These are phyloP conservation scores for Sporothrix inflata DNA, from an alignment of 2,329 filamentous ascomycete genomes.

Conservation along the genomic window DNA sequence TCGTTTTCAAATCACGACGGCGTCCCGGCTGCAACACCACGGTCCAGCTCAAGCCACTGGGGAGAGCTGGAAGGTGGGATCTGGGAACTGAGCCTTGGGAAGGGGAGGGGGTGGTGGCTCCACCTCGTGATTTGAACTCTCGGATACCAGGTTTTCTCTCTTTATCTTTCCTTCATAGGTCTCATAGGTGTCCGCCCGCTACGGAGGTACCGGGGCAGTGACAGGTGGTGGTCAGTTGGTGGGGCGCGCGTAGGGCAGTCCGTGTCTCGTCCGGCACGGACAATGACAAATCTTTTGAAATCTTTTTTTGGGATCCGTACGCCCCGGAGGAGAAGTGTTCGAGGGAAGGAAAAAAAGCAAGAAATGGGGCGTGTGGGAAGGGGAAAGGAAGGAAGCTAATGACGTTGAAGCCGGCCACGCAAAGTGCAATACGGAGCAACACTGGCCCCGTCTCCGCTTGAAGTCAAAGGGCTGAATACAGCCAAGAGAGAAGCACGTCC, in stretches of 20 bases:
- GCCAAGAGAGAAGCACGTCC: neutral
- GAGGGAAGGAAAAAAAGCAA: neutral
- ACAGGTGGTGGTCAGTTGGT: neutral
- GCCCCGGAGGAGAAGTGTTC: neutral
- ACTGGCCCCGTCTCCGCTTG: neutral
- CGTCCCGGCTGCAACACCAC: neutral
- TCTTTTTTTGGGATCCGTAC: slow-evolving; percentile 14
- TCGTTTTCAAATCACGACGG: neutral
- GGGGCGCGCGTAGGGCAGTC: neutral
- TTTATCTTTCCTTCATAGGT: neutral
- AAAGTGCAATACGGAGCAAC: slow-evolving; percentile 6
- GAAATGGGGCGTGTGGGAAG: neutral
- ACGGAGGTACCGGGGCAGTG: neutral
- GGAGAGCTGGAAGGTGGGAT: neutral
- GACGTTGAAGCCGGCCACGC: neutral
- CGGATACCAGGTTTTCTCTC: neutral
- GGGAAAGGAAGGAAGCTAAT: neutral
- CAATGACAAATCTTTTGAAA: slow-evolving; percentile 30
- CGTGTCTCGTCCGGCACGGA: slow-evolving; percentile 21
- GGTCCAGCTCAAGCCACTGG: neutral
- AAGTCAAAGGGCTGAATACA: neutral
- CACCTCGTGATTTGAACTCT: neutral
- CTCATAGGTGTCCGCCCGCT: neutral
- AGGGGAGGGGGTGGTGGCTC: neutral
- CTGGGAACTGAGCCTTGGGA: neutral